Evolutionary conservation across 106 monocot species (phyloP), one percentile per base, ranked within the genome.

Genomic region (Hemerocallis citrina): DNA sequence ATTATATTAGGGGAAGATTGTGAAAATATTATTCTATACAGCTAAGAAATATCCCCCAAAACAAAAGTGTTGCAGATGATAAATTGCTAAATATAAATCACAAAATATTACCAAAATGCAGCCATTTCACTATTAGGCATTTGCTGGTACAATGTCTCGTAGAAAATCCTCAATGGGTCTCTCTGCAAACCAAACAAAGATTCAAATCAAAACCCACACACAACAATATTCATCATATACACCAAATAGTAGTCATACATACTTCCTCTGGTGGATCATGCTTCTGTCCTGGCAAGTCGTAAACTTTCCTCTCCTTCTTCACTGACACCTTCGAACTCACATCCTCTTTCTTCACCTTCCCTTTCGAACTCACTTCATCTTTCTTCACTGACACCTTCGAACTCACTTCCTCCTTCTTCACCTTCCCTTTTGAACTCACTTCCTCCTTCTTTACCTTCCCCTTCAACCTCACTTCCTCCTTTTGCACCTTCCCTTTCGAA

Each of bases 131-230:
- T 93, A 31, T 41, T 62, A n/a, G 89, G 93, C 9, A 85, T 29
- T 70, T 93, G 89, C 61, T 89, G 15, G 43, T 89, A 75, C 14
- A 93, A 80, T 0, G 89, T 62, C 52, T 93, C 89, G 45, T 93
- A 93, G 72, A 93, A 93, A 65, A 93, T 82, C 79, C 93, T 81
- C 71, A 89, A 75, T 8, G 89, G 82, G 44, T 93, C 89, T 55
- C 93, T 82, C 93, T 93, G 77, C 67, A 75, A 68, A 35, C 35
- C 30, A 38, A 43, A 57, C 38, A 59, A 3, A 14, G 10, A 60
- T 17, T 8, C 1, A 69, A 7, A 13, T 23, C 6, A 10, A 34
- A 59, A 21, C 6, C 55, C 39, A 14, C 57, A 46, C 34, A 56
- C 3, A 1, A 1, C 22, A 48, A 22, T 48, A 21, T 2, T 52